Conservation (phyloP, 2,329 filamentous ascomycete genomes). For the Macrophomina tecta region DNA sequence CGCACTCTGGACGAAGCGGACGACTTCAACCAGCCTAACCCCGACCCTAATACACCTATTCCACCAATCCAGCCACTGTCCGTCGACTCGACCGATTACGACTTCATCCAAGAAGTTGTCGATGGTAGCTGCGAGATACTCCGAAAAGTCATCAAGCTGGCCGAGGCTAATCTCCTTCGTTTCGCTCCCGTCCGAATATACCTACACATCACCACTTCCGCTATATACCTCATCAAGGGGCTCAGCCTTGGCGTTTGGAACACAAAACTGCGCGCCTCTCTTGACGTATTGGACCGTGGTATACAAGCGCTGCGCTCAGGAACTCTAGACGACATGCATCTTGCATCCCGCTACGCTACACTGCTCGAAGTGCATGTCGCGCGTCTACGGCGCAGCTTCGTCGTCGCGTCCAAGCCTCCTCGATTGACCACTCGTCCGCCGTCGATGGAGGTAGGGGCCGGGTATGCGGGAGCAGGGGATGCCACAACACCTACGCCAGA, state of each 20-base stretch:
- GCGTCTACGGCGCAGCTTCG: conserved; percentile 44
- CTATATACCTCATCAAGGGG: conserved; percentile 61
- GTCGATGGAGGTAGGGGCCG: conserved; percentile 36
- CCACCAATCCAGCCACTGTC: conserved; percentile 49
- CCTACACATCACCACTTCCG: conserved; percentile 60
- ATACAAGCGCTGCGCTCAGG: conserved; percentile 57
- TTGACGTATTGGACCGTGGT: conserved; percentile 56
- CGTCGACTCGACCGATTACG: conserved; percentile 58
- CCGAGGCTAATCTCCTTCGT: conserved; percentile 53
- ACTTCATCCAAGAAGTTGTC: conserved; percentile 63
- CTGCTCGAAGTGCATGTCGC: conserved; percentile 55
- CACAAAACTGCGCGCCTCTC: conserved; percentile 55
- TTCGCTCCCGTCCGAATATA: conserved; percentile 62
- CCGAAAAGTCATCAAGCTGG: conserved; percentile 56
- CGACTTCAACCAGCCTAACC: conserved; percentile 28
- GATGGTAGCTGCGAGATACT: conserved; percentile 60
- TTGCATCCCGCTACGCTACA: conserved; percentile 58
- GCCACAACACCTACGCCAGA: background rate
- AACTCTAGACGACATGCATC: conserved; percentile 59
- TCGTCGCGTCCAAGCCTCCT: conserved; percentile 44
- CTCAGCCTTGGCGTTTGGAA: conserved; percentile 58
- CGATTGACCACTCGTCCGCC: conserved; percentile 41
- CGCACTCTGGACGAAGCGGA: conserved; percentile 53
- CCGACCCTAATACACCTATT: conserved; percentile 31
- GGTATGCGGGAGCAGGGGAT: background rate